These are phyloP conservation scores for Pseudocercospora vitis DNA, from an alignment of 2,329 filamentous ascomycete species.

Conservation along the genomic window DNA sequence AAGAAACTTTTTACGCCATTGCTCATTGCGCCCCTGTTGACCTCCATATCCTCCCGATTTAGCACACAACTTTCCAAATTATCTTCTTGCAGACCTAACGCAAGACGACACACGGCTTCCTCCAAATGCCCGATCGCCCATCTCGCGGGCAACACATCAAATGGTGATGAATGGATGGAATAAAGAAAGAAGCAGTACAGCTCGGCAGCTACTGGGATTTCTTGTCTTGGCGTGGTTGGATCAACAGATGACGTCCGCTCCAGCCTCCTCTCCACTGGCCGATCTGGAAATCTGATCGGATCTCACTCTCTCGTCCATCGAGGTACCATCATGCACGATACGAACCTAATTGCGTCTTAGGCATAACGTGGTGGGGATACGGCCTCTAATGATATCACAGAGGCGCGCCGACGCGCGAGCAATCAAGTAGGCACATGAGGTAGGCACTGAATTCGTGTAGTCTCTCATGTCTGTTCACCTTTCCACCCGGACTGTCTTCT, in stretches of 20 bases:
- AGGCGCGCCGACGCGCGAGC: neutral
- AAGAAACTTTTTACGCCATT: no score
- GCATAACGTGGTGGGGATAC: neutral
- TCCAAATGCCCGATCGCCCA: no score
- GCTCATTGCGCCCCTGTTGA: no score
- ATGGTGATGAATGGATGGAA: no score
- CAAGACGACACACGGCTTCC: no score
- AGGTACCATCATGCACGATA: neutral
- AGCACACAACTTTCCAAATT: no score
- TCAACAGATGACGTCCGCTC: no score
- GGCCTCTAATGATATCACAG: slow-evolving; percentile 1
- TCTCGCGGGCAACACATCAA: no score
- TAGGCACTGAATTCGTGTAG: neutral
- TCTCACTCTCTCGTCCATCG: neutral
- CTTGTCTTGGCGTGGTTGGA: no score
- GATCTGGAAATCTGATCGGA: neutral
- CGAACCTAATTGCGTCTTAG: neutral
- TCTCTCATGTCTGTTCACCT: neutral
- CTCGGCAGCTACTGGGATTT: neutral
- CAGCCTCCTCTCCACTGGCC: neutral
- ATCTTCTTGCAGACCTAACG: no score
- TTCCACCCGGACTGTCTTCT: neutral
- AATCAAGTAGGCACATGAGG: neutral
- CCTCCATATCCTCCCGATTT: no score
- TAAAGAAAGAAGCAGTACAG: neutral